phyloP scores from a whole-genome alignment of 495 filamentous ascomycete species.

The Friedmanniomyces simplex region DNA sequence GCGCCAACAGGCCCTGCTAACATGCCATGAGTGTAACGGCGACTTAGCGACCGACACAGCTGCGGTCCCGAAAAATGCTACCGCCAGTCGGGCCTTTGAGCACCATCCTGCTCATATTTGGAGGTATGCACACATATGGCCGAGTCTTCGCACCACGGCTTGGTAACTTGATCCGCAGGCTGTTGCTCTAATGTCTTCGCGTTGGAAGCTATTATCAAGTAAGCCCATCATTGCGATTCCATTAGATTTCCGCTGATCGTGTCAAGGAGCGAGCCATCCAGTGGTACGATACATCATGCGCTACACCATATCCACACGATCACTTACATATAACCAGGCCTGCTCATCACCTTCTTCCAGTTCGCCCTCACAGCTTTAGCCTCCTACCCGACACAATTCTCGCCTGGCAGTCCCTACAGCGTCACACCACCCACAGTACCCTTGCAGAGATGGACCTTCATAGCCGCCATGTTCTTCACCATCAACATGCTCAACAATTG shows the following conservation, averaged over 20 bases:
- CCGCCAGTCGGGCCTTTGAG: constrained; percentile 35
- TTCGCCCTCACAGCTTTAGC: constrained; percentile 71
- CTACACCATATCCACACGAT: constrained; percentile 1
- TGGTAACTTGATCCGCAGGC: constrained; percentile 55
- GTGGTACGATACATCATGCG: constrained; percentile 20
- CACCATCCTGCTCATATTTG: constrained; percentile 86
- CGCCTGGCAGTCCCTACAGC: constrained; percentile 50
- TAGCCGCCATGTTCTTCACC: constrained; percentile 81
- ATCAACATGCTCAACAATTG: constrained; percentile 96
- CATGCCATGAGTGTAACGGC: neutral
- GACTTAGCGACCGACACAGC: too few species aligned
- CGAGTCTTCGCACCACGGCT: neutral
- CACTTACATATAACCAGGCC: constrained; percentile 40
- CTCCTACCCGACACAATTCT: constrained; percentile 59
- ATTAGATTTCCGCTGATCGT: constrained; percentile 13
- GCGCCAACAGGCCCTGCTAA: too few species aligned
- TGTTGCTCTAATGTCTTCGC: constrained; percentile 98
- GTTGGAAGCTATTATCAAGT: constrained; percentile 93
- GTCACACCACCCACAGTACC: constrained; percentile 68
- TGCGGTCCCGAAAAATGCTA: too few species aligned
- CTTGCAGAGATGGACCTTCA: constrained; percentile 70
- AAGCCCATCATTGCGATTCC: constrained; percentile 25
- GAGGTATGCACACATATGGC: constrained; percentile 32
- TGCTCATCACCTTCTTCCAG: constrained; percentile 87
- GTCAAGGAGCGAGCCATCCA: constrained; percentile 31